Evolutionary conservation across 2,329 filamentous ascomycete genomes (phyloP), one percentile per base, ranked within the genome.

Genomic region (Magnaporthiopsis rhizophila): DNA sequence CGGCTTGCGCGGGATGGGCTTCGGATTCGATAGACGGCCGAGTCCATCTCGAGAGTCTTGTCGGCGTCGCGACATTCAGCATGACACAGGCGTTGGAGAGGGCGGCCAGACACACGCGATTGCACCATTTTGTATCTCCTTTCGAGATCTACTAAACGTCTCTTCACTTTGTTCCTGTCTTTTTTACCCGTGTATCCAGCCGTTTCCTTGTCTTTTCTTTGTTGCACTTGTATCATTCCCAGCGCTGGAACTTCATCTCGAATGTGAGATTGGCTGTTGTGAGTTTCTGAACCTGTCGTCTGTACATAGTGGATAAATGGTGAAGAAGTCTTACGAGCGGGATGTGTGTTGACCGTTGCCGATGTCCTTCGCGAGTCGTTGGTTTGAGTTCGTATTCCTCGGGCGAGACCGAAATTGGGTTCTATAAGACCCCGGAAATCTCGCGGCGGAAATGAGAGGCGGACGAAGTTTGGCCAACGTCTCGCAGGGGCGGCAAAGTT

Each of bases 61-160:
- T 53, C n/a, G 45, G 45, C 45, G 45, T 53, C 45, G 45, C 45
- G 45, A 53, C 61, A 62, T 58, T 34, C 36, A 62, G 56, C 50
- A 62, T 62, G 45, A 56, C 50, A 62, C 24, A 62, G 61, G 61
- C 61, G 61, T 62, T 62, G 61, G 61, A 62, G 61, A 62, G 53
- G 61, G 61, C 61, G 61, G 53, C 50, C 50, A 59, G 59, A 45
- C 50, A 58, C 26, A 36, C 57, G 15, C 57, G 30, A 28, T 38
- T 61, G 24, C 30, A 62, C 21, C 13, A 32, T 59, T 45, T 26
- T 60, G 18, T 62, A 38, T 36, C 57, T 63, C 28, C 21, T 61
- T 26, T 62, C 53, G n/a, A 53, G n/a, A 53, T 53, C 45, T 53
- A n/a, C 21, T 53, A n/a, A n/a, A 53, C 58, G 32, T 30, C 28